These are phyloP conservation scores for Erysimum pusillum DNA, from an alignment of 441 rosid species.

Conservation along the genomic window DNA sequence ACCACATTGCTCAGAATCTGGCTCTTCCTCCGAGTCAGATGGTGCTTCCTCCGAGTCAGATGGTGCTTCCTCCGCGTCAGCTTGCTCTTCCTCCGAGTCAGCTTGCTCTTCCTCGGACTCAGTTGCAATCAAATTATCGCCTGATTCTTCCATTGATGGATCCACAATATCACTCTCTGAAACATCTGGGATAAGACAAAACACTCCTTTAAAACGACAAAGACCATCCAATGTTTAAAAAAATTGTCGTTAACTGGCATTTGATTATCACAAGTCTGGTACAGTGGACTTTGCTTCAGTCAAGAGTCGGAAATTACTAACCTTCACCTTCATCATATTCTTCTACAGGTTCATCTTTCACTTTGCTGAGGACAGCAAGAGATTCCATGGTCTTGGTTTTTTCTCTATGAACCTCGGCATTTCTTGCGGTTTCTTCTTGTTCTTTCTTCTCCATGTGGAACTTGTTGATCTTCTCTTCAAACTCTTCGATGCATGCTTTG, in stretches of 20 bases:
- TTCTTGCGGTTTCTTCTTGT: conserved; percentile 92
- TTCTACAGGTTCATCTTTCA: conserved; percentile 44
- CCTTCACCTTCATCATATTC: conserved; percentile 51
- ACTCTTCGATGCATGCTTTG: conserved; percentile 90
- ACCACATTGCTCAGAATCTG: conserved; percentile 32
- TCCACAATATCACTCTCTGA: conserved; percentile 68
- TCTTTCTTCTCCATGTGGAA: conserved; percentile 93
- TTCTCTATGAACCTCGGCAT: conserved; percentile 81
- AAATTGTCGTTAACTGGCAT: conserved; percentile 13
- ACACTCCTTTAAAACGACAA: conserved; percentile 3
- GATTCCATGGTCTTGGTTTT: conserved; percentile 62
- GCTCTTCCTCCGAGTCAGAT: conserved; percentile 46
- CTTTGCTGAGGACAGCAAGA: conserved; percentile 45
- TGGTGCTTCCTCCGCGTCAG: conserved; percentile 47
- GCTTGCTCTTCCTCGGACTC: conserved; percentile 38
- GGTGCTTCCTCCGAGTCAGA: too few species aligned
- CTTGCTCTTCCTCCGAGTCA: conserved; percentile 37
- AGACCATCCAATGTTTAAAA: conserved; percentile 9
- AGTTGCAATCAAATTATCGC: conserved; percentile 38
- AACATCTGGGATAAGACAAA: conserved; percentile 25
- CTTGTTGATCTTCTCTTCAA: conserved; percentile 93
- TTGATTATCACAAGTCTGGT: not conserved
- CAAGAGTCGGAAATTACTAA: conserved; percentile 20
- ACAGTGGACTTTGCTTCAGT: conserved; percentile 23
- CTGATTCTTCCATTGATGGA: conserved; percentile 53